These are phyloP conservation scores for Trichoderma simmonsii DNA, from an alignment of 2,329 filamentous ascomycete genomes.

Conservation along the genomic window DNA sequence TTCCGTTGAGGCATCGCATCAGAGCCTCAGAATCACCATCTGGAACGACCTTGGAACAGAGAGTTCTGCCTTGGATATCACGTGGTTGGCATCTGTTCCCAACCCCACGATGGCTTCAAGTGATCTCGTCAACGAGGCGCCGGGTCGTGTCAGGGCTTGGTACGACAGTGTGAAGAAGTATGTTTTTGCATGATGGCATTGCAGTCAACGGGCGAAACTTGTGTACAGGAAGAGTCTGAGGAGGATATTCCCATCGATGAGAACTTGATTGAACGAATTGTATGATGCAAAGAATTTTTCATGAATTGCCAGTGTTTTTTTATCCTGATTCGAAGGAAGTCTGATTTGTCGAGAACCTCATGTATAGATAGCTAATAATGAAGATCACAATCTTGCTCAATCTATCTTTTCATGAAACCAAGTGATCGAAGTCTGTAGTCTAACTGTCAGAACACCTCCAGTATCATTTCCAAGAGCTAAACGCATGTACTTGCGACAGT, in stretches of 20 bases:
- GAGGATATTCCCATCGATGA: background rate
- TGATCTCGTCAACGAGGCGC: background rate
- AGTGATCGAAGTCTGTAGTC: background rate
- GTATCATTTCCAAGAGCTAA: background rate
- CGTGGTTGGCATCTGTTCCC: background rate
- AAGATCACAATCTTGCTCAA: background rate
- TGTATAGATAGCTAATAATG: background rate
- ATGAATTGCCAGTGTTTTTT: background rate
- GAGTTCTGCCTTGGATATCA: background rate
- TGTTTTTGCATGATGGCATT: background rate
- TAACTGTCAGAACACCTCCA: background rate
- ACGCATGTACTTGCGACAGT: too few relatives aligned
- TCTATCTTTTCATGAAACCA: background rate
- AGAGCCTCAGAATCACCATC: background rate
- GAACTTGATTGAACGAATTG: background rate
- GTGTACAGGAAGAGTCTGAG: background rate
- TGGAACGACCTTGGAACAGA: constrained; percentile 11
- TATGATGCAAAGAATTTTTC: background rate
- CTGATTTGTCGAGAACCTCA: background rate
- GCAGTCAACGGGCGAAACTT: background rate
- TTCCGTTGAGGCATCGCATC: background rate
- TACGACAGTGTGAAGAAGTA: background rate
- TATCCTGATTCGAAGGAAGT: background rate
- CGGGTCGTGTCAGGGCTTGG: background rate
- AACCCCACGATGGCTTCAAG: background rate